Base-by-base conservation (phyloP, 2,329 filamentous ascomycete genomes). In the Beauveria sp. region DNA sequence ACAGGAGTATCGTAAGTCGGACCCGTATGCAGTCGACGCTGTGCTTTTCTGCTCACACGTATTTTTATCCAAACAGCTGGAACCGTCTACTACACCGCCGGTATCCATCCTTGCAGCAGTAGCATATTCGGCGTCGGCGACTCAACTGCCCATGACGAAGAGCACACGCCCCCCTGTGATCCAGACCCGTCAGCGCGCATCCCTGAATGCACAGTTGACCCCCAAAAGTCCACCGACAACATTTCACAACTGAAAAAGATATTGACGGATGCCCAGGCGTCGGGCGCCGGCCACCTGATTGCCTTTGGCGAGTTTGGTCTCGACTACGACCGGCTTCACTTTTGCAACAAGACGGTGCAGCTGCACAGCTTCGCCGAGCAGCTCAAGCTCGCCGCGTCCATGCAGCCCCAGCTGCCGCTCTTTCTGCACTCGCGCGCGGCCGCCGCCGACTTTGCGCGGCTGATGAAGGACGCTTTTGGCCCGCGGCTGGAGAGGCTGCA, bases 231-330 rank as follows among this genome's bases (percentile, higher is more conserved):
- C 3, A 68, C 70, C 12, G 69, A 73, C 47, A 79, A 84, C 70
- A 79, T 92, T 24, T 64, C 75, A 0, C 80, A 84, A 34, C 81
- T 98, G n/a, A 80, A 81, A 50, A 70, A 76, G 7, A 78, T 97
- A 2, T 84, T 93, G 4, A 70, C 81, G 2, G 75, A 84, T 42
- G 83, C 85, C 1, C 85, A 84, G 20, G 65, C 74, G 3, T 72
- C 74, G 6, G 72, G 83, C 0, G 65, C 67, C 43, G 63, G 68
- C 46, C 66, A 67, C 43, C 81, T 90, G 46, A 87, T 91, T 1
- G 93, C 95, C 7, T 92, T 97, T 72, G 95, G 95, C 54, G 95
- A 99, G 75, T 91, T 99, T 64, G 95, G 95, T 2, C 87, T 99
- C 4, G 95, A 99, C 76, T 99, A 98, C 71, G 95, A 99, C 76